Evolutionary conservation across 1,284 basidiomycete species (phyloP), one percentile per base, ranked within the genome.

Genomic region (Moesziomyces antarcticus): DNA sequence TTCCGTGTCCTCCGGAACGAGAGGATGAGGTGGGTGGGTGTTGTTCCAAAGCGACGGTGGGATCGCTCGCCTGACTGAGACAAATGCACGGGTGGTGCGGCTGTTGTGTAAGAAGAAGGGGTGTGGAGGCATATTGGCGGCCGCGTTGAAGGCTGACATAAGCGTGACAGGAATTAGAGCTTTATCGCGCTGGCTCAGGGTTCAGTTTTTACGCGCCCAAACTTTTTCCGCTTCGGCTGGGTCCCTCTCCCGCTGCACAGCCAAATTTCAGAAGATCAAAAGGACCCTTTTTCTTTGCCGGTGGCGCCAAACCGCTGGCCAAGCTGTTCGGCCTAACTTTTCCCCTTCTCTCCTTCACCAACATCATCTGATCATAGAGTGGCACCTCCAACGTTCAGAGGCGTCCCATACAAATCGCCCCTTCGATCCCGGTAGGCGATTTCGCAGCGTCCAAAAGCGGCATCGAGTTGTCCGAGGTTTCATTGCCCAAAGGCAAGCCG

Each of bases 121-220:
- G 53, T 56, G 64, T 67, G 64, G 64, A 67, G 64, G 64, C 57
- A 67, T 56, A n/a, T 14, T 18, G 37, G 25, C 25, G 1, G 25
- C 25, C 6, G 5, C 8, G 25, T 1, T 6, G 1, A 7, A 8
- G 16, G 37, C 4, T 40, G 37, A 59, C 30, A 43, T 67, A 60
- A 67, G 40, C 53, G 42, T 61, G 57, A 67, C 64, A 37, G 21
- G n/a, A 3, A n/a, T 44, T 6, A 35, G 48, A 52, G 27, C 40
- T 46, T 60, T 60, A 56, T 51, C 48, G 44, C 16, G 50, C 22
- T 24, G 22, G 22, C 41, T 55, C 56, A 65, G 62, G 56, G 56
- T 58, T 65, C 62, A 65, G 43, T 22, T 41, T 47, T 63, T 47
- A 27, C 40, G 10, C 14, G 8, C 42, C 37, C 43, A 59, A 59